Evolutionary conservation across 805 yeast species (phyloP).

Genomic region (Lachancea nothofagi): DNA sequence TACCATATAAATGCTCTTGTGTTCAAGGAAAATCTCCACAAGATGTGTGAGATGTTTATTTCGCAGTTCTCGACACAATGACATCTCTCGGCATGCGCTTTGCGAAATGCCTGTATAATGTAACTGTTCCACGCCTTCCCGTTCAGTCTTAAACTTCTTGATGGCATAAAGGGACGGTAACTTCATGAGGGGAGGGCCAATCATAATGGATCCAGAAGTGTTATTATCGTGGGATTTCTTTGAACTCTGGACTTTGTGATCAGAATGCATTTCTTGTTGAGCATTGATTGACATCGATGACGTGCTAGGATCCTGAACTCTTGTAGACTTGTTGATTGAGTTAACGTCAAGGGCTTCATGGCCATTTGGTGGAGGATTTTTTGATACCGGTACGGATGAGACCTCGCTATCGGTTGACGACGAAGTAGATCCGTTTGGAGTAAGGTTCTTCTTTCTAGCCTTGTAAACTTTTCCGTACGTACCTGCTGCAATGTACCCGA

Average conservation of each 20-base stretch:
- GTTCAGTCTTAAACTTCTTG: constrained; percentile 91
- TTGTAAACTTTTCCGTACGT: constrained; percentile 97
- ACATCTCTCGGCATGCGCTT: constrained; percentile 94
- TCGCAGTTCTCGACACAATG: constrained; percentile 79
- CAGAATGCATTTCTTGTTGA: constrained; percentile 1
- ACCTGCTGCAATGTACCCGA: constrained; percentile 97
- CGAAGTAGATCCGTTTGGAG: constrained; percentile 1
- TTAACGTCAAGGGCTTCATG: constrained; percentile 9
- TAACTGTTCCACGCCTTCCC: constrained; percentile 74
- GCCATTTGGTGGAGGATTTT: constrained; percentile 16
- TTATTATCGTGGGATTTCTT: not conserved
- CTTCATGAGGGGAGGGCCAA: constrained; percentile 8
- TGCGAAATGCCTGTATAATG: constrained; percentile 95
- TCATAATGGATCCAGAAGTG: not conserved
- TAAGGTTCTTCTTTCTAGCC: constrained; percentile 49
- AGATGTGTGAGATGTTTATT: constrained; percentile 76
- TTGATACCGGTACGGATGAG: constrained; percentile 7
- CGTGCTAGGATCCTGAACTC: constrained; percentile 9
- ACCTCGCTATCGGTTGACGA: constrained; percentile 6
- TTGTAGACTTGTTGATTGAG: constrained; percentile 12
- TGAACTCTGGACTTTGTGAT: not conserved
- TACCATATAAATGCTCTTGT: constrained; percentile 87
- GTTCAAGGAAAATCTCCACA: constrained; percentile 79
- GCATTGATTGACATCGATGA: not conserved
- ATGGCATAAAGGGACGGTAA: constrained; percentile 60